A percentile compares a stretch with the other conserved stretches of the same genome.
phyloP scores from a whole-genome alignment of 1,139 yeast genomes.

The Sugiyamaella xylanicola region DNA sequence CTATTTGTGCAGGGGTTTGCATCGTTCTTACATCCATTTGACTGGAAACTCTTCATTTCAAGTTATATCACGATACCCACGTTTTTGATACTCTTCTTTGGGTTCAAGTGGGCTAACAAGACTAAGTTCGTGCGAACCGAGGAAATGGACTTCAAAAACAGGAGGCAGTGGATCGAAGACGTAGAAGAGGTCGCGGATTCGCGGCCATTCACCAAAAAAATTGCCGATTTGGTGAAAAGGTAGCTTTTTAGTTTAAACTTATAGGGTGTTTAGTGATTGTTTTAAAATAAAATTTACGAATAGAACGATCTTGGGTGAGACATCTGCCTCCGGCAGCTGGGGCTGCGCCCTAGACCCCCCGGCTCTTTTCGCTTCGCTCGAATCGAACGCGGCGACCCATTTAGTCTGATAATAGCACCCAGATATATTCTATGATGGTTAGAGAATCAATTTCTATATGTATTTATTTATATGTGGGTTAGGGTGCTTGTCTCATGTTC shows the following conservation, averaged over 20 bases:
- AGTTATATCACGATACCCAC: conserved; percentile 20
- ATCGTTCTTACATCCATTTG: conserved; percentile 13
- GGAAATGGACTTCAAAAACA: conserved; percentile 12
- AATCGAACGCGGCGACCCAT: not conserved
- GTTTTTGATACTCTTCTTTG: conserved; percentile 16
- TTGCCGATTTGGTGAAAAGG: conserved; percentile 4
- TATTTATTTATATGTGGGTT: not conserved
- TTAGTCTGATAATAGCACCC: too few relatives aligned
- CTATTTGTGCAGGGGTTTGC: conserved; percentile 20
- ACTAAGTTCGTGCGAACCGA: conserved; percentile 13
- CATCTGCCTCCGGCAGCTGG: not conserved
- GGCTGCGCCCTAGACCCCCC: not conserved
- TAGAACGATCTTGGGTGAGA: not conserved
- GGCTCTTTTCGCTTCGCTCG: not conserved
- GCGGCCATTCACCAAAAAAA: not conserved
- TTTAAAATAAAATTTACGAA: not conserved
- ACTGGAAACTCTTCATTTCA: conserved; percentile 20
- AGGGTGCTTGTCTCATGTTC: not conserved
- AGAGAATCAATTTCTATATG: too few relatives aligned
- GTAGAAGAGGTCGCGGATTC: conserved; percentile 3
- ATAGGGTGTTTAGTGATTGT: not conserved
- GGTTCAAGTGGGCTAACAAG: conserved; percentile 18
- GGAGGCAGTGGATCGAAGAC: conserved; percentile 16
- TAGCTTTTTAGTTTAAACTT: not conserved
- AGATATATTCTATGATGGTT: too few relatives aligned